phyloP scores from a whole-genome alignment of 1,284 basidiomycete species.

The Cryptococcus jaspeensis region DNA sequence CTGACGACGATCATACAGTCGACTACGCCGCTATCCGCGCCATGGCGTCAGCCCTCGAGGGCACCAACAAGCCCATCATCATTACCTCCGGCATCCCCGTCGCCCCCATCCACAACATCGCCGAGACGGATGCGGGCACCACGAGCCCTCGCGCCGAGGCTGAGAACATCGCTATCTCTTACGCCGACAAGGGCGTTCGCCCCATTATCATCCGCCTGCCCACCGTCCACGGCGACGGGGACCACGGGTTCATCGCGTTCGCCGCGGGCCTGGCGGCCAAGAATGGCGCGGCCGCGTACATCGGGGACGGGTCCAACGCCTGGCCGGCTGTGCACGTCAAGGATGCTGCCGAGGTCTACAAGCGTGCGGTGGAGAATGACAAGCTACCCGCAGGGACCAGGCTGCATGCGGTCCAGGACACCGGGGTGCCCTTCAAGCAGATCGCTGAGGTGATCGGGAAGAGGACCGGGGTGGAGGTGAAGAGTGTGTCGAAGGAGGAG shows the following conservation, averaged over 20 bases:
- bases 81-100: slow-evolving; percentile 9
- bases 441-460: slow-evolving; percentile 24
- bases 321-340: slow-evolving; percentile 24
- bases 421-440: slow-evolving; percentile 12
- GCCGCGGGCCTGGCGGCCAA: slow-evolving; percentile 14
- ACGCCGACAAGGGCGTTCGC: slow-evolving; percentile 16
- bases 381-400: slow-evolving; percentile 12
- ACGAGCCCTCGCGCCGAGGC: slow-evolving; percentile 3
- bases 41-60: slow-evolving; percentile 20
- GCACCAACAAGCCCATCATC: slow-evolving; percentile 29
- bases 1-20: not conserved
- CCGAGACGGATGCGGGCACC: not conserved
- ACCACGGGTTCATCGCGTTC: slow-evolving; percentile 18
- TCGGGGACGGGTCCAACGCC: slow-evolving; percentile 17
- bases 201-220: slow-evolving; percentile 25
- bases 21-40: slow-evolving; percentile 20
- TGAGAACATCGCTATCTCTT: slow-evolving; percentile 7
- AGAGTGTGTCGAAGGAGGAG: slow-evolving; percentile 15
- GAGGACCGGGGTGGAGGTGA: slow-evolving; percentile 14
- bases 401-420: slow-evolving; percentile 25
- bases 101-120: not conserved
- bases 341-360: slow-evolving; percentile 30
- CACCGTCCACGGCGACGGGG: slow-evolving; percentile 24
- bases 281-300: slow-evolving; percentile 18
- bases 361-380: slow-evolving; percentile 27